Evolutionary conservation across 1,284 basidiomycete species (phyloP).

Genomic region (Abortiporus biennis): DNA sequence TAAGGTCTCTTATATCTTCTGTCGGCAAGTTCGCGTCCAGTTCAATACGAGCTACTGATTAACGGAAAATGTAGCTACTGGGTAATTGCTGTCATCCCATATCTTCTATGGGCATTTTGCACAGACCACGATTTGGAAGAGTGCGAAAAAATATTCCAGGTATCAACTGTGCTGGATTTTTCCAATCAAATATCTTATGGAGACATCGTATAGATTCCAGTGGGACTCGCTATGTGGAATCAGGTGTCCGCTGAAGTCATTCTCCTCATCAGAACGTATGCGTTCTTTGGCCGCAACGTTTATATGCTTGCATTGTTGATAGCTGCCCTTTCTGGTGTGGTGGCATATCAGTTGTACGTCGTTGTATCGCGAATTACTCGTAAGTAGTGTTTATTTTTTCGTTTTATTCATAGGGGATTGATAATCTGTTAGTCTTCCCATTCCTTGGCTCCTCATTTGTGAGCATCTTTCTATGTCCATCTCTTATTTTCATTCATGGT

Average conservation of each 20-base stretch:
- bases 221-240: conserved; percentile 78
- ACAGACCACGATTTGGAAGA: conserved; percentile 53
- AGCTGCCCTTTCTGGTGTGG: conserved; percentile 57
- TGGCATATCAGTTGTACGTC: conserved; percentile 75
- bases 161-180: conserved; percentile 16
- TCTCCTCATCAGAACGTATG: conserved; percentile 74
- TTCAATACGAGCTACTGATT: conserved; percentile 6
- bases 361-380: conserved; percentile 61
- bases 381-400: background rate
- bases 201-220: conserved; percentile 49
- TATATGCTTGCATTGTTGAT: conserved; percentile 58
- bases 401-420: too few relatives aligned
- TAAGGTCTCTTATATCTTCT: conserved; percentile 74
- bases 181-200: conserved; percentile 5
- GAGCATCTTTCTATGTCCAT: too few relatives aligned
- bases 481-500: too few relatives aligned
- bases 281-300: conserved; percentile 73
- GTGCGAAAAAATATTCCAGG: conserved; percentile 65
- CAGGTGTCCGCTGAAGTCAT: conserved; percentile 77
- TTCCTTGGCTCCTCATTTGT: conserved; percentile 61
- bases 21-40: conserved; percentile 45
- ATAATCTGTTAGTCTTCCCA: conserved; percentile 53
- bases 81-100: conserved; percentile 72
- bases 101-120: conserved; percentile 67
- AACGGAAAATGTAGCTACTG: conserved; percentile 48